These are phyloP conservation scores for Fraxinus dipetala DNA, from an alignment of 305 asterid genomes.

Conservation along the genomic window DNA sequence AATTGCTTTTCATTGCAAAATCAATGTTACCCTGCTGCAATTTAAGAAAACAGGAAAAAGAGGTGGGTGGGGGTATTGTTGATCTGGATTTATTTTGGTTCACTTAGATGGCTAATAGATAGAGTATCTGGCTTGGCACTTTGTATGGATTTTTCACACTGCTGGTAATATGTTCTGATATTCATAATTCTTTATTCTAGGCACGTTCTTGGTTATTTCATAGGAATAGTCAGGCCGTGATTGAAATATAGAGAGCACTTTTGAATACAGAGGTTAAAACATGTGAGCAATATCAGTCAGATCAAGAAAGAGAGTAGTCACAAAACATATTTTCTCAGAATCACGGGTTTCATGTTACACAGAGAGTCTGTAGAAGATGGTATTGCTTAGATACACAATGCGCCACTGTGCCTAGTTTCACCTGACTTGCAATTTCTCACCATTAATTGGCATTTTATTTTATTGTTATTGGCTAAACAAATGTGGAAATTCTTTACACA, in stretches of 20 bases:
- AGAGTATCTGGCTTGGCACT: constrained; percentile 2
- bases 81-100: constrained; percentile 16
- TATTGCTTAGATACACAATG: neutral
- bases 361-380: neutral
- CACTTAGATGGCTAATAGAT: constrained; percentile 19
- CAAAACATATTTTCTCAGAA: neutral
- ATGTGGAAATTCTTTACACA: neutral
- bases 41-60: neutral
- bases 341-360: neutral
- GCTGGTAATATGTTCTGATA: constrained; percentile 4
- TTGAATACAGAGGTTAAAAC: neutral
- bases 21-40: constrained; percentile 15
- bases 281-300: neutral
- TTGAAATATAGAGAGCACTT: neutral
- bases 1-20: constrained; percentile 22
- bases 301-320: neutral
- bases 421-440: neutral
- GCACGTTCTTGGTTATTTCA: constrained; percentile 2
- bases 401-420: neutral
- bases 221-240: constrained; percentile 5
- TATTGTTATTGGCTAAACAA: neutral
- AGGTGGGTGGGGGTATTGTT: neutral
- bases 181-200: constrained; percentile 6
- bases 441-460: neutral
- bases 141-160: constrained; percentile 7